These are phyloP conservation scores for Leishmania major DNA, from an alignment of 208 protist genomes.

Conservation along the genomic window DNA sequence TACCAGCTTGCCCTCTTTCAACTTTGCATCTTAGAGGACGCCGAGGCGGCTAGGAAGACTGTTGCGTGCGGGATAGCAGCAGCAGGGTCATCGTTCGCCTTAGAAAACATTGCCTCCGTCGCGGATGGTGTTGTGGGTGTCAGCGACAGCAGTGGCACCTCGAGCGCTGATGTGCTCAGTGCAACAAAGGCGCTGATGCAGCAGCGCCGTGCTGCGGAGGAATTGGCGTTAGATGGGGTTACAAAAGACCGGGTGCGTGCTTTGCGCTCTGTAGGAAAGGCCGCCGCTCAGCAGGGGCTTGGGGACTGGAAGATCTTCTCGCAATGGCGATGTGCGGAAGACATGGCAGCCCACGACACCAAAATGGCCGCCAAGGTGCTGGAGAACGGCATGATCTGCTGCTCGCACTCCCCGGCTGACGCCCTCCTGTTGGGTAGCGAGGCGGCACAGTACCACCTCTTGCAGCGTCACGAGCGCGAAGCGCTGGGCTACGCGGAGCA, in stretches of 20 bases:
- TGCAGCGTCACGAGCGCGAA: conserved; percentile 69
- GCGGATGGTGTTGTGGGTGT: conserved; percentile 1
- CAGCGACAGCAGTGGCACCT: background rate
- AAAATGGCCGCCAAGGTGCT: conserved; percentile 80
- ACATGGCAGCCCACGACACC: conserved; percentile 44
- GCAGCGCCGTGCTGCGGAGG: conserved; percentile 33
- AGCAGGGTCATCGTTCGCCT: conserved; percentile 51
- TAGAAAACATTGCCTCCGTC: conserved; percentile 40
- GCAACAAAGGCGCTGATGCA: conserved; percentile 17
- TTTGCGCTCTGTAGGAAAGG: conserved; percentile 65
- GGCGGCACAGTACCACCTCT: conserved; percentile 67
- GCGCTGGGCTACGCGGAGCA: conserved; percentile 74
- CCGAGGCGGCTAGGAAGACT: conserved; percentile 42
- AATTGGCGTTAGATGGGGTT: conserved; percentile 6
- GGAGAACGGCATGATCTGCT: conserved; percentile 74
- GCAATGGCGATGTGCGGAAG: conserved; percentile 72
- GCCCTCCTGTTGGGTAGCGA: conserved; percentile 59
- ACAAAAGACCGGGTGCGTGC: conserved; percentile 38
- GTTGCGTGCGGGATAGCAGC: conserved; percentile 33
- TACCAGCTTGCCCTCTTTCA: conserved; percentile 81
- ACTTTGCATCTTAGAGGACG: conserved; percentile 51
- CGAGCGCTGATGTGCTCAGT: background rate
- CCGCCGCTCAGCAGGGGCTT: conserved; percentile 51
- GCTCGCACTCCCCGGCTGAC: conserved; percentile 54
- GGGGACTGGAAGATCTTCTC: conserved; percentile 84